Evolutionary conservation across 345 rosid genomes (phyloP), one percentile per base, ranked within the genome.

Genomic region (Carallia brachiata): DNA sequence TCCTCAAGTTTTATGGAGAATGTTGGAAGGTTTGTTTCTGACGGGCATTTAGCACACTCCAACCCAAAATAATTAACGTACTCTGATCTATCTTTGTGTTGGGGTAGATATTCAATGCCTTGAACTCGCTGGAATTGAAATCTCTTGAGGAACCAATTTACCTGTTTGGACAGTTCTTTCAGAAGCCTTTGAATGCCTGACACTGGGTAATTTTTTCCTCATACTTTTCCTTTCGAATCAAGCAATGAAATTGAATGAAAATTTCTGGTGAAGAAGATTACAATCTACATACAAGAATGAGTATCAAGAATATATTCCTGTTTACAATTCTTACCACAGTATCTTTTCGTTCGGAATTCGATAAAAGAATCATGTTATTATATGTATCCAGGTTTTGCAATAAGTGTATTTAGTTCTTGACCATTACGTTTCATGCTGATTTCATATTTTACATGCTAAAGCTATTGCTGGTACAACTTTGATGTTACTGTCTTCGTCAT

Each of bases 141-240:
- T 94, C 99, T 6, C 89, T 95, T 4, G 97, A 95, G 83, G 97
- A 95, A 79, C 97, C 99, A 71, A 72, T 95, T 77, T 95, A 90
- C 83, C 90, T 92, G 67, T 89, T 90, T 57, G 97, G 97, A 63
- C 99, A 95, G 74, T 92, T 95, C 83, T 95, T 92, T 82, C 89
- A 84, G 85, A 89, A 90, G 66, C 97, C 97, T 36, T 87, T 40
- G 93, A 87, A 72, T 92, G 97, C 79, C 83, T 95, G 80, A 94
- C 97, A 52, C 95, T 90, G 0, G 97, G 97, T 90, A 80, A 76
- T 32, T 55, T n/a, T 73, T 77, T 67, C 27, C 47, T 54, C 27
- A 13, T 23, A 27, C 34, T 17, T 62, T 55, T 30, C 17, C 36
- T 62, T 16, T 36, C 6, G 53, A 62, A 5, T 70, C 57, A 32